These are phyloP conservation scores for Nepenthes gracilis DNA, from an alignment of 148 eudicot genomes.

Conservation along the genomic window DNA sequence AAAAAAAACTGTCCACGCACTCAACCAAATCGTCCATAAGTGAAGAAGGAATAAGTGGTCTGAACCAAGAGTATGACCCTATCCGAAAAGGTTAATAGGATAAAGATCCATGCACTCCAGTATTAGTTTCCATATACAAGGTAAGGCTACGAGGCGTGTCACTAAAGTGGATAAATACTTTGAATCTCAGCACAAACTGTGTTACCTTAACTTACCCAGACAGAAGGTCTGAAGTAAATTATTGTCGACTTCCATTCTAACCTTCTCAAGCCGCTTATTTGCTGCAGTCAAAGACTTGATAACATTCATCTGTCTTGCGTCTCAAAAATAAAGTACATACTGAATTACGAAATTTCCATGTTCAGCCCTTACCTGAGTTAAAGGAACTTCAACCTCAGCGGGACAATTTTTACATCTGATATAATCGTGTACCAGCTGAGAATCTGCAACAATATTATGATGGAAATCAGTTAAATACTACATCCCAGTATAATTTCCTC, in stretches of 20 bases:
- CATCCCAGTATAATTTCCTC: not conserved
- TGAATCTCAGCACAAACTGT: not conserved
- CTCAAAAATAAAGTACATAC: conserved; percentile 5
- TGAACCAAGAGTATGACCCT: too few species aligned
- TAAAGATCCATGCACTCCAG: too few species aligned
- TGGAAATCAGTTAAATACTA: conserved; percentile 1
- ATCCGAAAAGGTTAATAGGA: too few species aligned
- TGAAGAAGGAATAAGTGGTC: too few species aligned
- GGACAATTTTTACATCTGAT: conserved; percentile 59
- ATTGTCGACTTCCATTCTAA: conserved; percentile 85
- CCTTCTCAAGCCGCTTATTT: conserved; percentile 75
- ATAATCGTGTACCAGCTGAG: conserved; percentile 24
- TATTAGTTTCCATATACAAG: too few species aligned
- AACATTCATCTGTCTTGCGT: conserved; percentile 83
- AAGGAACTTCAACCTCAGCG: conserved; percentile 51
- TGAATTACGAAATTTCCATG: not conserved
- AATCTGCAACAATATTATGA: conserved; percentile 21
- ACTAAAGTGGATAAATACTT: not conserved
- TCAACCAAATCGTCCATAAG: too few species aligned
- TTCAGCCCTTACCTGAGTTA: conserved; percentile 50
- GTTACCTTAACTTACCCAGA: conserved; percentile 46
- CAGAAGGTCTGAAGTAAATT: conserved; percentile 51
- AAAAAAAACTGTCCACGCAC: too few species aligned
- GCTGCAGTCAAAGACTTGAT: conserved; percentile 77
- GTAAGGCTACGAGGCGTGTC: not conserved